phyloP scores from a whole-genome alignment of 2,329 filamentous ascomycete species.

The Leptographium wingfieldii region DNA sequence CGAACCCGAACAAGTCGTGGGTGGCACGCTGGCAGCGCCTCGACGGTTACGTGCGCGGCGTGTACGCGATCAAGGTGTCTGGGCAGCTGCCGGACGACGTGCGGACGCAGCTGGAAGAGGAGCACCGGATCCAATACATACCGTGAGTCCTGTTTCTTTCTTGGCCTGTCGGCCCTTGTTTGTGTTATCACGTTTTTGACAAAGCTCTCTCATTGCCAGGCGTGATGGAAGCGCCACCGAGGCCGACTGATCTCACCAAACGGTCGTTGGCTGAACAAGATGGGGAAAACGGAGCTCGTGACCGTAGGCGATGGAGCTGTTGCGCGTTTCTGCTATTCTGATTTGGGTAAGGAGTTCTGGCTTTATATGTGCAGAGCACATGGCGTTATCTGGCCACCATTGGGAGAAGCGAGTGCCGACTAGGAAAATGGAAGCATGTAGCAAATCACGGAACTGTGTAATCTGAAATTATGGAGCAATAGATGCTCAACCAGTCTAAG shows the following conservation, averaged over 20 bases:
- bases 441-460: background rate
- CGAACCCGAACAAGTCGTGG: slow-evolving; percentile 77
- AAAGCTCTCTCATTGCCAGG: slow-evolving; percentile 20
- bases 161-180: background rate
- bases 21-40: slow-evolving; percentile 94
- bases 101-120: slow-evolving; percentile 45
- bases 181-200: background rate
- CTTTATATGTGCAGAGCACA: background rate
- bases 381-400: background rate
- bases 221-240: slow-evolving; percentile 44
- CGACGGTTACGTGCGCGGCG: slow-evolving; percentile 74
- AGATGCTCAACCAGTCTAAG: background rate
- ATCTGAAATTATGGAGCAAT: background rate
- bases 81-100: slow-evolving; percentile 63
- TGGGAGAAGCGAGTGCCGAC: background rate
- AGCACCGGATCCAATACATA: slow-evolving; percentile 52
- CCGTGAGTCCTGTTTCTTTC: slow-evolving; percentile 33
- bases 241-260: slow-evolving; percentile 20
- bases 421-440: background rate
- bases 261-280: background rate
- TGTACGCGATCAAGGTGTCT: slow-evolving; percentile 91
- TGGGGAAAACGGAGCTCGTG: background rate
- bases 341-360: background rate
- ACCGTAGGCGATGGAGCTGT: background rate
- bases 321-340: background rate